Percentiles rank a stretch among this genome's conserved stretches.
Conservation (phyloP, 441 rosid genomes). For the Erodium moschatum region DNA sequence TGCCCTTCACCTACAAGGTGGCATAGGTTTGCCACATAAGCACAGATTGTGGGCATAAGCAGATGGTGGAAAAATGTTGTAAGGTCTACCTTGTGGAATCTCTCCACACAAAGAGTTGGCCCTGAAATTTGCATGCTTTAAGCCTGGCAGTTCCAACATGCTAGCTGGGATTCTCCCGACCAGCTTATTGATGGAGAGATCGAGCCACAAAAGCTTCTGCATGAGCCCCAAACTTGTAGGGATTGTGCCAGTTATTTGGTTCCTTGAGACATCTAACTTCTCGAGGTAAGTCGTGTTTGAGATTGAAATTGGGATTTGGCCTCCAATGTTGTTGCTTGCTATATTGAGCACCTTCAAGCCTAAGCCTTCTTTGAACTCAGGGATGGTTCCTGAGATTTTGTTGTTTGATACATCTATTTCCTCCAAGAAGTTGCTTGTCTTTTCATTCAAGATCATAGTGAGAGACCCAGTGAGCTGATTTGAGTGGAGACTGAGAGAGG, state of each 20-base stretch:
- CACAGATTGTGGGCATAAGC: slow-evolving; percentile 88
- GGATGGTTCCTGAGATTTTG: slow-evolving; percentile 55
- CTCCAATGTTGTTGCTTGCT: slow-evolving; percentile 66
- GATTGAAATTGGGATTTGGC: slow-evolving; percentile 69
- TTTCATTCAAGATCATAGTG: slow-evolving; percentile 53
- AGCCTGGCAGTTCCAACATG: slow-evolving; percentile 43
- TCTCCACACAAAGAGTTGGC: slow-evolving; percentile 77
- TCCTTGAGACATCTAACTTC: slow-evolving; percentile 64
- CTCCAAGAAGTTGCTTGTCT: slow-evolving; percentile 68
- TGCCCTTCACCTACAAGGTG: slow-evolving; percentile 49
- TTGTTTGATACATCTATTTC: slow-evolving; percentile 56
- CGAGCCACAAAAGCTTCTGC: slow-evolving; percentile 61
- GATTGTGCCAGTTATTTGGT: slow-evolving; percentile 60
- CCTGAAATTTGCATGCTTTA: slow-evolving; percentile 74
- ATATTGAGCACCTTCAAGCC: slow-evolving; percentile 56
- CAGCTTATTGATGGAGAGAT: slow-evolving; percentile 59
- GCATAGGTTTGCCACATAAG: slow-evolving; percentile 86
- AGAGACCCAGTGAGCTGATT: slow-evolving; percentile 43
- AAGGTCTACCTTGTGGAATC: slow-evolving; percentile 95
- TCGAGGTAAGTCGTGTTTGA: slow-evolving; percentile 60
- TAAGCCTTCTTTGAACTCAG: slow-evolving; percentile 56
- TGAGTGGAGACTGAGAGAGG: too few species aligned
- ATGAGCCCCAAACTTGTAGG: slow-evolving; percentile 56
- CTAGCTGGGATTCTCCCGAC: slow-evolving; percentile 65
- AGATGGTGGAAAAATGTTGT: slow-evolving; percentile 56